Conservation (phyloP, 1,284 basidiomycete genomes). For the Cutaneotrichosporon spelunceum region DNA sequence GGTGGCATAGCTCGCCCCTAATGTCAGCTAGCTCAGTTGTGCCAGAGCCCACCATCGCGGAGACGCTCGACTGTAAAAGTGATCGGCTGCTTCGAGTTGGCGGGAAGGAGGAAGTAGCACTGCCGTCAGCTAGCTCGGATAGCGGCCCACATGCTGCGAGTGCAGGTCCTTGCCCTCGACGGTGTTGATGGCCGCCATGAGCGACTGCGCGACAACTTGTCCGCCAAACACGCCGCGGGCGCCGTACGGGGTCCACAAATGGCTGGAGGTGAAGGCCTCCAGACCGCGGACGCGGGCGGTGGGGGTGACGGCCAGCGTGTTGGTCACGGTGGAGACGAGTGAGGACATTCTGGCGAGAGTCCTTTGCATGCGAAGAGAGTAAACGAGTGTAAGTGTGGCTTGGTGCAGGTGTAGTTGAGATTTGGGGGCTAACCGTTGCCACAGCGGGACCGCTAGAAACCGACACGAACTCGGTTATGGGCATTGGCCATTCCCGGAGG, state of each 20-base stretch:
- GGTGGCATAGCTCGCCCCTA: slow-evolving; percentile 32
- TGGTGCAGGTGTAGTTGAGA: neutral
- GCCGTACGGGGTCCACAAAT: slow-evolving; percentile 64
- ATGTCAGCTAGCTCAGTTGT: neutral
- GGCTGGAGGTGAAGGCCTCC: slow-evolving; percentile 62
- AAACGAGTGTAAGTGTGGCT: slow-evolving; percentile 4
- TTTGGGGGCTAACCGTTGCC: neutral
- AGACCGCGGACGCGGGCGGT: slow-evolving; percentile 19
- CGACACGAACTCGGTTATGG: no score
- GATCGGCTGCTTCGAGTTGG: slow-evolving; percentile 71
- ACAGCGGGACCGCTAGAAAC: neutral
- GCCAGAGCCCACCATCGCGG: slow-evolving; percentile 57
- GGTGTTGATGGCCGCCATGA: slow-evolving; percentile 72
- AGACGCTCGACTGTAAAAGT: slow-evolving; percentile 81
- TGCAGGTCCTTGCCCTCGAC: slow-evolving; percentile 64
- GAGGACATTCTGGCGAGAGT: slow-evolving; percentile 12
- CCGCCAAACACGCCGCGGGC: slow-evolving; percentile 83
- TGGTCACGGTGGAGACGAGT: slow-evolving; percentile 20
- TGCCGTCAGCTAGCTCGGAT: slow-evolving; percentile 10
- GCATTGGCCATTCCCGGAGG: neutral
- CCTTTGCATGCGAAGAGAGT: neutral
- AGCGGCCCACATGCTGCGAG: slow-evolving; percentile 61
- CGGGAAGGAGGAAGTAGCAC: slow-evolving; percentile 54
- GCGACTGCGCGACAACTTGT: slow-evolving; percentile 77
- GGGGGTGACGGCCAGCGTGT: slow-evolving; percentile 21